phyloP scores from a whole-genome alignment of 1,284 basidiomycete species.

The Thecaphora thlaspeos region DNA sequence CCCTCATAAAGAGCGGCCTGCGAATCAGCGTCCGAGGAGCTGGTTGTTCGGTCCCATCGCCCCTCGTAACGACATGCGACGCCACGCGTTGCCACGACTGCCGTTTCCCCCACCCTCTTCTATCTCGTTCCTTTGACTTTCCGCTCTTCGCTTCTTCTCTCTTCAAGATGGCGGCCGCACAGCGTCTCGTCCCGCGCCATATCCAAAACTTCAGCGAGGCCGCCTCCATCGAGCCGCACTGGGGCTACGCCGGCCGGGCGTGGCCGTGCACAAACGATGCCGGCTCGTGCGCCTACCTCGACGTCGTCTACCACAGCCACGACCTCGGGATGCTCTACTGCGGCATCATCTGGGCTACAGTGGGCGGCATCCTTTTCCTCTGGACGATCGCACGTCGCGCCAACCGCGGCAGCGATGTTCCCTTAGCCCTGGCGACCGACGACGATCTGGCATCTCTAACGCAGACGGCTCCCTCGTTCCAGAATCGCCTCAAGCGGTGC shows the following conservation, averaged over 20 bases:
- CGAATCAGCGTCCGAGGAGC: no score
- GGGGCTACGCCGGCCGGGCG: slow-evolving; percentile 17
- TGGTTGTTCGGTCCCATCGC: no score
- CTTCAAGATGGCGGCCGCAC: neutral
- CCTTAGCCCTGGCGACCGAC: neutral
- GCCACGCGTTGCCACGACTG: no score
- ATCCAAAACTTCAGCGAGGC: slow-evolving; percentile 12
- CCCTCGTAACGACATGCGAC: no score
- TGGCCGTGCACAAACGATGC: slow-evolving; percentile 21
- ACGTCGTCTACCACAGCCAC: slow-evolving; percentile 19
- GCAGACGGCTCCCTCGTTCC: no score
- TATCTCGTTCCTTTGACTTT: neutral
- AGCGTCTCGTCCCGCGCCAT: slow-evolving; percentile 6
- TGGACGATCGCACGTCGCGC: slow-evolving; percentile 2
- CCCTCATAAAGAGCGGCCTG: no score
- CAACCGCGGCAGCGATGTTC: neutral
- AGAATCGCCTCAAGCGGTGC: neutral
- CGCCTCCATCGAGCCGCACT: slow-evolving; percentile 6
- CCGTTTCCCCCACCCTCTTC: neutral
- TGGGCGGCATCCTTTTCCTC: slow-evolving; percentile 6
- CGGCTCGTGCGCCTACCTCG: slow-evolving; percentile 20
- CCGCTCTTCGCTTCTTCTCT: neutral
- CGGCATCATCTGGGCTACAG: slow-evolving; percentile 15
- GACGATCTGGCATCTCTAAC: neutral
- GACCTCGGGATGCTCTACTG: slow-evolving; percentile 20